These are phyloP conservation scores for Flammula alnicola DNA, from an alignment of 1,284 basidiomycete species.

Conservation along the genomic window DNA sequence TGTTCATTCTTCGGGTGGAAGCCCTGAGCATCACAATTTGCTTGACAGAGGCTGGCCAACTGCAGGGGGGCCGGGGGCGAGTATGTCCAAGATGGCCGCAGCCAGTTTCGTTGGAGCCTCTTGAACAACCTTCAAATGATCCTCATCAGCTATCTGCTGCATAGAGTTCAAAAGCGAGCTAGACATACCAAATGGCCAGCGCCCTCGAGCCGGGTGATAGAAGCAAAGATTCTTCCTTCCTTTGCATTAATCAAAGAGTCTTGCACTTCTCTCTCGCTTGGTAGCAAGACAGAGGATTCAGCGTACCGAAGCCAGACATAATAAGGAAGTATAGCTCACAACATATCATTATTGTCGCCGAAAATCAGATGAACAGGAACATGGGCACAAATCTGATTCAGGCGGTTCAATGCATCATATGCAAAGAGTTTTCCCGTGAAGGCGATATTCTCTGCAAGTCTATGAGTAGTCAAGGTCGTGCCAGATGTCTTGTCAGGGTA, in stretches of 20 bases:
- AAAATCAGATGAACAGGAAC: constrained; percentile 53
- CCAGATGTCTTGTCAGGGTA: constrained; percentile 24
- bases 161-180: neutral
- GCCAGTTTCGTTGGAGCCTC: constrained; percentile 21
- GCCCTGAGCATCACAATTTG: constrained; percentile 6
- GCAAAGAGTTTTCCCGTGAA: constrained; percentile 41
- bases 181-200: constrained; percentile 50
- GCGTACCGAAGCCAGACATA: neutral
- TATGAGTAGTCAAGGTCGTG: constrained; percentile 22
- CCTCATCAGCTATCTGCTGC: neutral
- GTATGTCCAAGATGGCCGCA: constrained; percentile 15
- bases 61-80: no score
- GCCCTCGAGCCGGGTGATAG: constrained; percentile 41
- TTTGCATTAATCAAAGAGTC: constrained; percentile 44
- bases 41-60: constrained; percentile 6
- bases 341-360: constrained; percentile 49
- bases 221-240: constrained; percentile 44
- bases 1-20: neutral
- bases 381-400: constrained; percentile 41
- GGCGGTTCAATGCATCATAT: constrained; percentile 44
- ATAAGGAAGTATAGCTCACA: constrained; percentile 36
- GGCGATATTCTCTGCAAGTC: constrained; percentile 44
- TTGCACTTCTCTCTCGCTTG: constrained; percentile 37
- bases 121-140: constrained; percentile 20
- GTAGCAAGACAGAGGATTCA: neutral